A percentile compares a stretch with the other conserved stretches of the same genome.
phyloP scores from a whole-genome alignment of 768 basidiomycete genomes.

The Auricularia auricula-judae region DNA sequence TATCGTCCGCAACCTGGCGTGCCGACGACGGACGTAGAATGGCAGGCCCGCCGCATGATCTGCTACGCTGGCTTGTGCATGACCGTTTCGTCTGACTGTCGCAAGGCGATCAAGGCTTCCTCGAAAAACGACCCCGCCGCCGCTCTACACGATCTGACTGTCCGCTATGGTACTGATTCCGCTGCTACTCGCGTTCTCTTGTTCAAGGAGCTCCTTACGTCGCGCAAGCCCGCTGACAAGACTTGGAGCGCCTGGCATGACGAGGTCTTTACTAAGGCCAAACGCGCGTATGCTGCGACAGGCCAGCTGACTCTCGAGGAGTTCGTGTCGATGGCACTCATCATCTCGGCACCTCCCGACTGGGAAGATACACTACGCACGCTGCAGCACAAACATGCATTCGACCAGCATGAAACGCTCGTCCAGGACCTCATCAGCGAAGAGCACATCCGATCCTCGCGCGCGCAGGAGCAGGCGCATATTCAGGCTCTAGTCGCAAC shows the following conservation, averaged over 20 bases:
- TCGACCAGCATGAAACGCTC: background rate
- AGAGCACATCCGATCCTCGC: background rate
- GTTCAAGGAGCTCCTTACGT: background rate
- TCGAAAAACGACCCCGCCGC: background rate
- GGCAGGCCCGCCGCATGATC: background rate
- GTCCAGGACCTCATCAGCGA: background rate
- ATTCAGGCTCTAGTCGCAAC: background rate
- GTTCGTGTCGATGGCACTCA: background rate
- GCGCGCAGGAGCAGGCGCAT: background rate
- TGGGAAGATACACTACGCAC: background rate
- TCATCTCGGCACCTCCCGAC: background rate
- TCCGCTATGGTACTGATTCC: background rate
- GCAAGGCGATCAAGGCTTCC: background rate
- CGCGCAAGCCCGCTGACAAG: background rate
- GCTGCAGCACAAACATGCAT: background rate
- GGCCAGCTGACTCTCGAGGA: background rate
- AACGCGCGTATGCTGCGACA: background rate
- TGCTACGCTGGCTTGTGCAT: background rate
- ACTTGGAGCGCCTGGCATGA: background rate
- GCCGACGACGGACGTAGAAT: background rate
- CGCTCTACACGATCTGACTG: background rate
- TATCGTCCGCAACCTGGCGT: background rate
- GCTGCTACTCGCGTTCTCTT: background rate
- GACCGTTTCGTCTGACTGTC: background rate
- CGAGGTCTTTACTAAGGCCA: background rate